A percentile compares a stretch with the other conserved stretches of the same genome.
These are phyloP conservation scores for Boletus rufocinnamomeus DNA, from an alignment of 768 basidiomycete species.

Conservation along the genomic window DNA sequence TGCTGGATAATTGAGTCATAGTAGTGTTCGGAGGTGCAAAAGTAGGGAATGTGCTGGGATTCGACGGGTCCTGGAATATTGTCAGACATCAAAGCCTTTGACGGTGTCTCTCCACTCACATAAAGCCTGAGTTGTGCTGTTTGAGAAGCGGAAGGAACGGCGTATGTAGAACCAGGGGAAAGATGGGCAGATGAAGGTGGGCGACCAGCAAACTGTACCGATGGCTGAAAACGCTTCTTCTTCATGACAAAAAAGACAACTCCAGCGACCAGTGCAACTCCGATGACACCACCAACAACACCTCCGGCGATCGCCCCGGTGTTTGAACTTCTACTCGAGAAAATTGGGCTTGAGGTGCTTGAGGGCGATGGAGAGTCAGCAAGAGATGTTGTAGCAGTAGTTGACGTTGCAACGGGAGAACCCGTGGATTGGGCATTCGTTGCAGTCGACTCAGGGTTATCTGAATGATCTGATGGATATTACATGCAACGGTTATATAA, in stretches of 20 bases:
- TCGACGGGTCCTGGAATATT: slow-evolving; percentile 27
- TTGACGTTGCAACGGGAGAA: slow-evolving; percentile 12
- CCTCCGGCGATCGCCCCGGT: slow-evolving; percentile 62
- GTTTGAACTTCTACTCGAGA: slow-evolving; percentile 27
- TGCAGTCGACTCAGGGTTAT: slow-evolving; percentile 47
- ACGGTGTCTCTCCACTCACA: too few species aligned
- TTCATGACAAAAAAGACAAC: slow-evolving; percentile 34
- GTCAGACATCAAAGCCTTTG: slow-evolving; percentile 2
- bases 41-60: slow-evolving; percentile 37
- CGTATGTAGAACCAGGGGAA: too few species aligned
- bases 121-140: too few species aligned
- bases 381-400: slow-evolving; percentile 17
- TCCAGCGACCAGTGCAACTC: slow-evolving; percentile 44
- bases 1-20: slow-evolving; percentile 6
- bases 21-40: slow-evolving; percentile 24
- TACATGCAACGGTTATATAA: not conserved
- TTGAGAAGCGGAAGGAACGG: too few species aligned
- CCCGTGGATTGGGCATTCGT: slow-evolving; percentile 33
- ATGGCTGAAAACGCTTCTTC: too few species aligned
- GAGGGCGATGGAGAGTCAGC: slow-evolving; percentile 12
- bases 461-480: slow-evolving; percentile 22
- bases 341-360: not conserved
- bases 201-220: too few species aligned
- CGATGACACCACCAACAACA: slow-evolving; percentile 64
- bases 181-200: too few species aligned